Percentiles rank a stretch among this genome's conserved stretches.
These are phyloP conservation scores for Boletus subcaerulescens DNA, from an alignment of 768 basidiomycete genomes.

Conservation along the genomic window DNA sequence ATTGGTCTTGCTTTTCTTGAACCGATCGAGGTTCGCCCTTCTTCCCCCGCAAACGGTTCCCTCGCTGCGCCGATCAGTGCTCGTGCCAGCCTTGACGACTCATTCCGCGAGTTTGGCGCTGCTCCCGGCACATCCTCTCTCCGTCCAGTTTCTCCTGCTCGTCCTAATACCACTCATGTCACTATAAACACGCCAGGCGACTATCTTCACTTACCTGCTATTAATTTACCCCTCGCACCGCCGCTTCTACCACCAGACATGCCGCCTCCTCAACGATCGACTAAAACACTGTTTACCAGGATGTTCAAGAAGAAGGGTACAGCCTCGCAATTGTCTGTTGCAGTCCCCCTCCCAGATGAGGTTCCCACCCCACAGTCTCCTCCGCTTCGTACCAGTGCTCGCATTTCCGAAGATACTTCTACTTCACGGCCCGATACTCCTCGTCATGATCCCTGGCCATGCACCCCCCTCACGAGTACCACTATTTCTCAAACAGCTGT, in stretches of 20 bases:
- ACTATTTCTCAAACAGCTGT: conserved; percentile 40
- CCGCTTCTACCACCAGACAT: conserved; percentile 13
- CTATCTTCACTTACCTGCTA: conserved; percentile 4
- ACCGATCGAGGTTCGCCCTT: conserved; percentile 68
- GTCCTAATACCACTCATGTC: conserved; percentile 2
- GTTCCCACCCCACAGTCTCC: conserved; percentile 16
- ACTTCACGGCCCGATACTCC: conserved; percentile 8
- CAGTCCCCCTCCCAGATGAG: conserved; percentile 29
- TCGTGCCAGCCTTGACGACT: conserved; percentile 31
- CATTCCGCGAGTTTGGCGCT: conserved; percentile 21
- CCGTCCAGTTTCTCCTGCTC: conserved; percentile 11
- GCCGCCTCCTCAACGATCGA: conserved; percentile 39
- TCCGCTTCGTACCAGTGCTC: conserved; percentile 2
- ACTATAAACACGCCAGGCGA: background rate
- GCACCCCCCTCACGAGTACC: conserved; percentile 10
- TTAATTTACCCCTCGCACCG: conserved; percentile 16
- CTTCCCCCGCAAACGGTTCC: conserved; percentile 8
- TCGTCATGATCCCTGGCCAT: conserved; percentile 11
- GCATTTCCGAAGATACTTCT: conserved; percentile 17
- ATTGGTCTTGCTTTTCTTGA: conserved; percentile 77
- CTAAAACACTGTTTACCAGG: conserved; percentile 63
- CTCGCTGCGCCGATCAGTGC: conserved; percentile 16
- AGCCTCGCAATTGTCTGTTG: conserved; percentile 17
- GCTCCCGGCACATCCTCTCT: conserved; percentile 1
- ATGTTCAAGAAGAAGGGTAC: conserved; percentile 60